Base-by-base conservation (phyloP, 495 filamentous ascomycete genomes). In the Trichoderma erinaceum region DNA sequence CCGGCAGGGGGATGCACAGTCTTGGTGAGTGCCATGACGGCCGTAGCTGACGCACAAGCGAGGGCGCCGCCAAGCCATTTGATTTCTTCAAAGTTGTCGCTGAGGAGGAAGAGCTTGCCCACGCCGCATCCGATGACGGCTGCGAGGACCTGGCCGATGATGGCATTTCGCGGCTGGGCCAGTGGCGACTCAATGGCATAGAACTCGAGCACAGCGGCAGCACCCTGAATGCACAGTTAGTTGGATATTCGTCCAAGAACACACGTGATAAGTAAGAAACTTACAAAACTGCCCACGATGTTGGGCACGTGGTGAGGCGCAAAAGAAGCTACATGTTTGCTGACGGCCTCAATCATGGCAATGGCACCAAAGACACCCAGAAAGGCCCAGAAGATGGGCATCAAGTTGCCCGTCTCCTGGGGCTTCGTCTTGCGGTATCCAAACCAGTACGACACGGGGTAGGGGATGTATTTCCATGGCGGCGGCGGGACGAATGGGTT, bases 1-100 rank as follows among this genome's bases (percentile, higher is more conserved):
- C 93, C 93, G 0, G 92, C 93, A 0, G 93, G 93, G 7, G 93
- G 93, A 73, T 97, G 90, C 2, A 93, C 82, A 0, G 92, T 95
- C 8, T 87, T 87, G 0, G 91, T 95, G 12, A 92, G 69, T 0
- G 84, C 81, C 93, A 97, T 97, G 65, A 87, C 63, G 0, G 85
- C 81, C 2, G 87, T 91, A 0, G 92, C 84, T 29, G 85, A 73
- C 1, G 86, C 91, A 67, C 90, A 92, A 21, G 89, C 78, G 0
- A 97, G 77, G 3, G 91, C 85, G 23, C 85, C 91, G 0, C 84
- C 89, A 0, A 96, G 73, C 83, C 88, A 92, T 13, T 84, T 82
- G 46, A 90, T 73, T 4, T 75, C 66, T 18, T 84, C 77, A 63
- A 88, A 89, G 68, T 83, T 38, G 0, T 74, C 75, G 15, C 78